These are phyloP conservation scores for Saraca asoca DNA, from an alignment of 331 rosid genomes.

Conservation along the genomic window DNA sequence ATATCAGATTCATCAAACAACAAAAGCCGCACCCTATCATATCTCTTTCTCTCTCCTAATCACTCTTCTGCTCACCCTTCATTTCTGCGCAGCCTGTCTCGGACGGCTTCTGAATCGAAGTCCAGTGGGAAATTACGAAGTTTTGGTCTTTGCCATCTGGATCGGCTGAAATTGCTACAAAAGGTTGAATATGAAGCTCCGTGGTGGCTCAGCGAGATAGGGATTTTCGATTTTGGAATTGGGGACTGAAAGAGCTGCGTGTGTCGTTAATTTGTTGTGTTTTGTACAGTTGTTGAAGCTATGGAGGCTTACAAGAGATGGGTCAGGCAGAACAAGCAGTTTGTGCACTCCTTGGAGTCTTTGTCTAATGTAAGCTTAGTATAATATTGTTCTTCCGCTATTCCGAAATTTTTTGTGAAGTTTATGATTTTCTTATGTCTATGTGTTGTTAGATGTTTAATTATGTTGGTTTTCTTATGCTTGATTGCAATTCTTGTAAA, in stretches of 20 bases:
- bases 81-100: too few relatives aligned
- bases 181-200: constrained; percentile 7
- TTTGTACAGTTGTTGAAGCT: constrained; percentile 35
- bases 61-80: not conserved
- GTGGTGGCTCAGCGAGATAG: constrained; percentile 10
- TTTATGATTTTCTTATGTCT: constrained; percentile 2
- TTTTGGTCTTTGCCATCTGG: constrained; percentile 37
- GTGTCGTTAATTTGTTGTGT: not conserved
- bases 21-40: constrained; percentile 3
- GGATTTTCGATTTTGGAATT: constrained; percentile 27
- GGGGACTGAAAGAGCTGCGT: constrained; percentile 28
- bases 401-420: not conserved
- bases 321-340: constrained; percentile 86
- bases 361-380: constrained; percentile 76
- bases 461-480: not conserved
- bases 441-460: not conserved
- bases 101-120: not conserved
- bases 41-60: not conserved
- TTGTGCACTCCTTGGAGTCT: constrained; percentile 81
- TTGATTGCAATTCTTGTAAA: not conserved
- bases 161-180: constrained; percentile 22
- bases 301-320: constrained; percentile 90
- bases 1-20: not conserved
- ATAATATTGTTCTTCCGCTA: too few relatives aligned
- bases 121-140: constrained; percentile 19